Base-by-base conservation (phyloP, 441 rosid species). In the Lepidium campestre region DNA sequence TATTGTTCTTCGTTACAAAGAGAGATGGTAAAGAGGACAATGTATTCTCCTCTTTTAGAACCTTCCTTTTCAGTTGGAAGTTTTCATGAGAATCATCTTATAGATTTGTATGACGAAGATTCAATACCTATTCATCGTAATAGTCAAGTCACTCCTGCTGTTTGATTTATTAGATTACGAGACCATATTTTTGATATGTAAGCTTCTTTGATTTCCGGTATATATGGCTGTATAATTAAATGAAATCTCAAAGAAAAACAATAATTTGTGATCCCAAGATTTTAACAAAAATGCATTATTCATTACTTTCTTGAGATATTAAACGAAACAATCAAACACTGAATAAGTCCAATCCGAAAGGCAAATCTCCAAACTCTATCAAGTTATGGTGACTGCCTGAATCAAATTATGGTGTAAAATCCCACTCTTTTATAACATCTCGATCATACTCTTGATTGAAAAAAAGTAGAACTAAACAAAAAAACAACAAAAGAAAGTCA, bases 1-100 rank as follows among this genome's bases (percentile, higher is more conserved):
- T 86, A 91, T 67, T 82, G 75, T 70, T 66, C 81, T 57, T 75
- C 79, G 74, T 84, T 89, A 27, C 91, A 85, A 35, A 82, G 74
- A 17, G 87, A 89, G 59, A 80, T 86, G 83, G 41, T 76, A 67
- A 66, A 59, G 53, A 78, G 81, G 83, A 46, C 72, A 50, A 62
- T 73, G 54, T 79, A 80, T 55, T 76, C 82, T 52, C 78, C 83
- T 4, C 34, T 53, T 54, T 54, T 56, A 12, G 70, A 62, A 31
- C 64, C 75, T 55, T 37, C 70, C 64, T 66, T 36, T 5, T 19
- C 32, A 13, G 37, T 15, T 54, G 45, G 23, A 42, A 44, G 62
- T 4, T 40, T 8, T 40, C 70, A 37, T 68, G 76, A 15, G 68
- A 77, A 46, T 48, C 80, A n/a, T 62, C 52, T 36, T 4, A 14